Percentiles rank a stretch among this genome's conserved stretches.
phyloP scores from a whole-genome alignment of 345 rosid species.

The Syzygium jambos region DNA sequence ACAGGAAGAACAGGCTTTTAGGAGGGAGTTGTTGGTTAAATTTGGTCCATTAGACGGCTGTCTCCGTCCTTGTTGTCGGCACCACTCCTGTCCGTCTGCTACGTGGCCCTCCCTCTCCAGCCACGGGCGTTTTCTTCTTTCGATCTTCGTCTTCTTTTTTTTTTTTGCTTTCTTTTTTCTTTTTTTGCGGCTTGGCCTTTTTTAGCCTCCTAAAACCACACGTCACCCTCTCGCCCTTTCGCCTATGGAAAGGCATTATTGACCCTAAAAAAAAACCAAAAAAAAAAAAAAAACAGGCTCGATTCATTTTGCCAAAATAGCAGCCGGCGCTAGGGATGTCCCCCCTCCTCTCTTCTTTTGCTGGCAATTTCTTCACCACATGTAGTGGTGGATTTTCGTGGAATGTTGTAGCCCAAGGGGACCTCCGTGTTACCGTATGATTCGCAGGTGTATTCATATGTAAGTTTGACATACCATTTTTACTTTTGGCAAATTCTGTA shows the following conservation, averaged over 20 bases:
- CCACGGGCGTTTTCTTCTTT: neutral
- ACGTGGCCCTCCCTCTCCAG: neutral
- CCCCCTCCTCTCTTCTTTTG: neutral
- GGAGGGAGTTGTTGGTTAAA: neutral
- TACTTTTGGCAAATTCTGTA: neutral
- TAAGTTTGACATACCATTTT: neutral
- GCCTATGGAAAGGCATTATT: neutral
- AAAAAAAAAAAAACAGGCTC: neutral
- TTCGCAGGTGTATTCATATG: neutral
- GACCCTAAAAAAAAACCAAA: neutral
- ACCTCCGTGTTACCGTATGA: neutral
- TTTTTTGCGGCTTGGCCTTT: neutral
- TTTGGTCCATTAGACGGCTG: neutral
- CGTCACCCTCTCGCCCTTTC: neutral
- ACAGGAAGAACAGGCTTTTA: neutral
- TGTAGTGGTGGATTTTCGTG: neutral
- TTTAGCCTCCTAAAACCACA: neutral
- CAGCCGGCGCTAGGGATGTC: neutral
- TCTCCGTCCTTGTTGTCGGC: conserved; percentile 4
- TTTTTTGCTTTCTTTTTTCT: neutral
- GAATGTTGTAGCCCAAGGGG: neutral
- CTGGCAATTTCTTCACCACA: neutral
- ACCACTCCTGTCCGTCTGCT: neutral
- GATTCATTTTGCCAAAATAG: neutral
- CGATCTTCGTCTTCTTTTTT: neutral